These are phyloP conservation scores for Bipolaris victoriae DNA, from an alignment of 2,329 filamentous ascomycete genomes.

Conservation along the genomic window DNA sequence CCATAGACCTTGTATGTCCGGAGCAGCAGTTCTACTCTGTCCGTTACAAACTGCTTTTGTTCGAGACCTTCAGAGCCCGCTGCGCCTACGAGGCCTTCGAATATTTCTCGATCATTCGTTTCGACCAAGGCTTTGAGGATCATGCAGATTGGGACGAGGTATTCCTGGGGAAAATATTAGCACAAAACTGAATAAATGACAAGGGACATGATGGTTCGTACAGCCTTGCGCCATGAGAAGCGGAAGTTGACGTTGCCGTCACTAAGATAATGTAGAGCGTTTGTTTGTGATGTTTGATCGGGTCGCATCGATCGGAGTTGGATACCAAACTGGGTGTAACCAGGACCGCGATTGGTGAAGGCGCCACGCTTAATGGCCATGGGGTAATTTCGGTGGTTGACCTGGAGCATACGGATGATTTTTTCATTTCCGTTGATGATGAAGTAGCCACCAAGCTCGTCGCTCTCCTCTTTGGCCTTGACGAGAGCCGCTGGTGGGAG, in stretches of 20 bases:
- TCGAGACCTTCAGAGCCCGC: conserved; percentile 76
- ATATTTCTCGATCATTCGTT: conserved; percentile 96
- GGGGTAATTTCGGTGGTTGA: conserved; percentile 86
- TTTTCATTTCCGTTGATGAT: conserved; percentile 73
- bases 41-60: conserved; percentile 88
- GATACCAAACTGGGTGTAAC: conserved; percentile 89
- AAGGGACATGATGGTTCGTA: not conserved
- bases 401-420: conserved; percentile 14
- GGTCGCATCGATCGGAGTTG: conserved; percentile 90
- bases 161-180: conserved; percentile 62
- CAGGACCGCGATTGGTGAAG: conserved; percentile 83
- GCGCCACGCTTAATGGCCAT: conserved; percentile 92
- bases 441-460: conserved; percentile 96
- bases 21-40: conserved; percentile 88
- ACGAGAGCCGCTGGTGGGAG: conserved; percentile 84
- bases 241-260: conserved; percentile 97
- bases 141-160: conserved; percentile 95
- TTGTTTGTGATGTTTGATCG: conserved; percentile 98
- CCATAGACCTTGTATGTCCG: conserved; percentile 92
- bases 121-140: conserved; percentile 92
- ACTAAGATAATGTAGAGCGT: conserved; percentile 91
- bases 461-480: conserved; percentile 88
- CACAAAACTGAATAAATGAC: not conserved
- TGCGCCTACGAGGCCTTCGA: conserved; percentile 85
- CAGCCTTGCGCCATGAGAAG: conserved; percentile 94